Evolutionary conservation across 2,329 filamentous ascomycete genomes (phyloP).

Genomic region (Penicillium sp.): DNA sequence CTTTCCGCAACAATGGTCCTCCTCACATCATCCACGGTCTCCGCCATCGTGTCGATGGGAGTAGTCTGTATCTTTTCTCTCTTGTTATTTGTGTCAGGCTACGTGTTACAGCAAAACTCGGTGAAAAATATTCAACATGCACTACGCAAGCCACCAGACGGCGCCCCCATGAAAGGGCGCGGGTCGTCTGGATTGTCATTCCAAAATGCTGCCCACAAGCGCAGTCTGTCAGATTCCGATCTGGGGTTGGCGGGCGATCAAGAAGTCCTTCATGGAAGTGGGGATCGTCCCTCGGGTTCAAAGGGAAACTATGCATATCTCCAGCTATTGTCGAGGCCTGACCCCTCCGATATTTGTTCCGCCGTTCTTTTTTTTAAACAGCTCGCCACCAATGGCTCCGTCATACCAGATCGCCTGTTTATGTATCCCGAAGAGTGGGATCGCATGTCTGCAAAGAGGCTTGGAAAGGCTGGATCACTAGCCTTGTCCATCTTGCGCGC

Average conservation of each 20-base stretch:
- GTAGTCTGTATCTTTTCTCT: constrained; percentile 74
- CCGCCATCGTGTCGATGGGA: constrained; percentile 47
- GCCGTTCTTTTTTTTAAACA: constrained; percentile 50
- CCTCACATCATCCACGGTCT: constrained; percentile 50
- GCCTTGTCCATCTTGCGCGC: constrained; percentile 45
- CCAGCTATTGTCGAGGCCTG: constrained; percentile 48
- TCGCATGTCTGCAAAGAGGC: constrained; percentile 28
- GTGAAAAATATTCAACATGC: constrained; percentile 75
- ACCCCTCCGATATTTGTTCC: constrained; percentile 51
- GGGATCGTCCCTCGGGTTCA: constrained; percentile 10
- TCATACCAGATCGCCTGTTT: constrained; percentile 47
- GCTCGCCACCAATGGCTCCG: constrained; percentile 40
- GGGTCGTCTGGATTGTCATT: constrained; percentile 27
- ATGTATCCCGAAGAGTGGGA: constrained; percentile 54
- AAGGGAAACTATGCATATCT: constrained; percentile 47
- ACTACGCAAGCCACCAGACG: constrained; percentile 51
- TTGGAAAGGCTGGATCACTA: constrained; percentile 33
- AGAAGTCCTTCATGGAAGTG: constrained; percentile 18
- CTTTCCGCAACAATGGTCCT: constrained; percentile 47
- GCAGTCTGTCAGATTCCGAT: constrained; percentile 23
- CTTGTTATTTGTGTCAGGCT: constrained; percentile 84
- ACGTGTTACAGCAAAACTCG: constrained; percentile 83
- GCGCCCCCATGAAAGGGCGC: constrained; percentile 18
- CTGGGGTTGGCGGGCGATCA: constrained; percentile 19
- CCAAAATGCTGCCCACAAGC: constrained; percentile 26